phyloP scores from a whole-genome alignment of 371 early-diverging fungal genomes.

The Parasitella parasitica region DNA sequence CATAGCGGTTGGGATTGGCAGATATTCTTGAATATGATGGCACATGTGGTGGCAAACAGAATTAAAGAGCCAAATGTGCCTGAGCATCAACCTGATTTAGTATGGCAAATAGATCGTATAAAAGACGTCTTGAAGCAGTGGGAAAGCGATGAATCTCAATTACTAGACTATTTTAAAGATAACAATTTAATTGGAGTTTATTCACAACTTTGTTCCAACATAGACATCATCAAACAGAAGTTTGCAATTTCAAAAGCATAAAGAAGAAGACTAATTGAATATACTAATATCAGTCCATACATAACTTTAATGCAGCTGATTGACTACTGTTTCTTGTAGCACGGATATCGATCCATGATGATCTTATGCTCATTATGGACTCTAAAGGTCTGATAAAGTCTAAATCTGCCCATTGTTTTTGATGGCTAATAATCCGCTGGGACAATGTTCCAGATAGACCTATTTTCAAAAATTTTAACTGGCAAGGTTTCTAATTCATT shows the following conservation, averaged over 20 bases:
- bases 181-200: not conserved
- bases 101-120: slow-evolving; percentile 11
- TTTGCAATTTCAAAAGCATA: no score
- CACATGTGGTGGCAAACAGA: not conserved
- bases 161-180: slow-evolving; percentile 4
- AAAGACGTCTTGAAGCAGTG: slow-evolving; percentile 7
- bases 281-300: no score
- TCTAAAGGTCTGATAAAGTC: no score
- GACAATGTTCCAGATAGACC: not conserved
- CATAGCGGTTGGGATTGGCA: slow-evolving; percentile 68
- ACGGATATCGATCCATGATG: no score
- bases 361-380: no score
- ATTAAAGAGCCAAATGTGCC: not conserved
- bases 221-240: not conserved
- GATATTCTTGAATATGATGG: slow-evolving; percentile 20
- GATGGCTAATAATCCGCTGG: no score
- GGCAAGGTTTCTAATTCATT: not conserved
- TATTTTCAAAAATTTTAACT: slow-evolving; percentile 5
- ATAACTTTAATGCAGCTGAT: no score
- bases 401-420: not conserved
- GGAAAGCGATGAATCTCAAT: slow-evolving; percentile 3
- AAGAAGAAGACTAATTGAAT: no score
- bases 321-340: no score
- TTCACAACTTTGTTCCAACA: not conserved
- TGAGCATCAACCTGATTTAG: slow-evolving; percentile 8